Base-by-base conservation (phyloP, 495 filamentous ascomycete species). In the Geopyxis carbonaria region DNA sequence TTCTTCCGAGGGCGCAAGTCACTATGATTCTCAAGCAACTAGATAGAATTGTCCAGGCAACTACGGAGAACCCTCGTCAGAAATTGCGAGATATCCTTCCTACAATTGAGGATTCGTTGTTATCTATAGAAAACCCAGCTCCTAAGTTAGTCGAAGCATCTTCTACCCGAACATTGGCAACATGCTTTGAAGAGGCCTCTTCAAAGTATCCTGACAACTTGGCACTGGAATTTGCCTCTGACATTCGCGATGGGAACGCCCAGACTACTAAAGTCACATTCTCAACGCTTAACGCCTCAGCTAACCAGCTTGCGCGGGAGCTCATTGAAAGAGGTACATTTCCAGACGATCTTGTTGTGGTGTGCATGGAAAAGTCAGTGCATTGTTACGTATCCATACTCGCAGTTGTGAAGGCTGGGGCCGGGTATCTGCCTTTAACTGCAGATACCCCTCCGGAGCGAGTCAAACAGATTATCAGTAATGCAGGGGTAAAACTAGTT, bases 341-440 rank as follows among this genome's bases (percentile, higher is more conserved):
- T 0, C 51, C 62, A 2, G 66, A 69, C 6, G 63, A 72, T 9
- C 58, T 79, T 9, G 59, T 86, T 19, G 71, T 70, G 20, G 68
- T 91, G 11, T 62, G 71, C 16, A 73, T 85, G 66, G 69, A 81
- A 18, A 83, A 81, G 45, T 78, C 70, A 0, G 44, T 73, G 2
- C 57, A 74, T 4, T 58, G 81, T 0, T 87, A 86, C 51, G 61
- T 72, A 16, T 64, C 73, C 0, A 75, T 87, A 18, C 61, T 91
- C 16, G 83, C 75, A 0, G 66, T 78, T 13, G 50, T 80, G 2
- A 85, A 87, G 43, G 58, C 68, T 9, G 80, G 80, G 6, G 75
- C 72, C 38, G 81, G 75, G 22, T 83, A 87, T 54, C 55, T 87
- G 31, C 77, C 79, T 0, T 58, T 89, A 10, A 63, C 73, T 0